A percentile compares a stretch with the other conserved stretches of the same genome.
Conservation (phyloP, 768 basidiomycete genomes). For the Kwoniella pini region DNA sequence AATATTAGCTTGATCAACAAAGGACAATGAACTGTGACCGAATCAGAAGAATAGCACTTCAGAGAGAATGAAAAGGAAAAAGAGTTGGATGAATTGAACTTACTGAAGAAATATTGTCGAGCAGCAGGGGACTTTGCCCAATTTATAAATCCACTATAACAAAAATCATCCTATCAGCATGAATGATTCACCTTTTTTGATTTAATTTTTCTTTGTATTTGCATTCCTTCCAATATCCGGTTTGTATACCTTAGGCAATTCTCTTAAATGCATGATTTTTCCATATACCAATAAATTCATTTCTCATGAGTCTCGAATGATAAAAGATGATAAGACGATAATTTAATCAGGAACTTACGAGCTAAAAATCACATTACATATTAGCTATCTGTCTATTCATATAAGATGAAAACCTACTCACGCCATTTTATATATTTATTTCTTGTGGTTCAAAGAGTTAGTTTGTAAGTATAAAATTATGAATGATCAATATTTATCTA, state of each 20-base stretch:
- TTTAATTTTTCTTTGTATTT: no score
- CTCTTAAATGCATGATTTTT: no score
- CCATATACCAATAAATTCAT: no score
- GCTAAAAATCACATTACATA: neutral
- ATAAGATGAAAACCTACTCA: neutral
- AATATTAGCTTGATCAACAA: slow-evolving; percentile 27
- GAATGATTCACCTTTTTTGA: neutral
- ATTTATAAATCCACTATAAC: slow-evolving; percentile 65
- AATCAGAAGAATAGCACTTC: no score
- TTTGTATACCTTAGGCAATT: no score
- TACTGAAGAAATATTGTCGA: slow-evolving; percentile 92
- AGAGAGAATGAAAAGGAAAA: neutral
- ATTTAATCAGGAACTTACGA: neutral
- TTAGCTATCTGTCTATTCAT: neutral
- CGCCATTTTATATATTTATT: slow-evolving; percentile 6
- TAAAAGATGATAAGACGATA: no score
- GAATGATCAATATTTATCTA: no score
- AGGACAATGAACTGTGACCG: no score
- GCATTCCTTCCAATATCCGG: no score
- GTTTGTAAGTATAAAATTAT: no score
- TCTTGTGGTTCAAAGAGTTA: neutral
- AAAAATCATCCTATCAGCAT: neutral
- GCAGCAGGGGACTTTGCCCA: slow-evolving; percentile 92
- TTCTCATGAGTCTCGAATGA: no score
- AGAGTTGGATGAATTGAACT: slow-evolving; percentile 56